Base-by-base conservation (phyloP, 2,329 filamentous ascomycete genomes). In the Albifimbria verrucaria region DNA sequence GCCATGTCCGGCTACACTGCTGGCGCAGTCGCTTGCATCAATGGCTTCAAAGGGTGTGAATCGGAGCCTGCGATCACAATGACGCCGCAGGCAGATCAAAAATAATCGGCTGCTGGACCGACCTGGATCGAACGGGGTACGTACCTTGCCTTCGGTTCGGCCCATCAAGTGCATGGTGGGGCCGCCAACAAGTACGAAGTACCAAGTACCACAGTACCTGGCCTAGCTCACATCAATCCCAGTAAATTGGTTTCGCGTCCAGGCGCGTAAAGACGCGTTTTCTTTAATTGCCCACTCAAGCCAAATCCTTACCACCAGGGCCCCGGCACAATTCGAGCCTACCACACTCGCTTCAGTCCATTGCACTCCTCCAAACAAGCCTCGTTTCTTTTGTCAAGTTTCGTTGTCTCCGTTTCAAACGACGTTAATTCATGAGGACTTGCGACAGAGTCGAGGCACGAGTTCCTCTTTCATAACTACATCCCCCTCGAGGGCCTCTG, bases 1-100 rank as follows among this genome's bases (percentile, higher is more conserved):
- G 65, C 68, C 68, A 71, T 71, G 62, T 53, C 65, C 61, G 66
- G 68, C 68, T 68, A 68, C 62, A 58, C 65, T 20, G 52, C 52
- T 39, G 55, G 53, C 51, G 50, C 56, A 65, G 65, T 62, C 46
- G 59, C 49, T 63, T 49, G 62, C 62, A 65, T 65, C 49, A 62
- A 60, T 49, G 53, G 49, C 54, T 49, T 51, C 53, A 54, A 41
- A 48, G 49, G 32, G 50, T 23, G 44, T 55, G 32, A 12, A 6
- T 39, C 12, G 18, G 18, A 39, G 32, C 32, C 32, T n/a, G 32
- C 12, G 12, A 39, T 51, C 42, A 50, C 57, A 52, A 22, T 56
- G 57, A 53, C 60, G 56, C 60, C 59, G 51, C 50, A 65, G 64
- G 62, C 65, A 58, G 63, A 62, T 55, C 44, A 50, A 57, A 50